These are phyloP conservation scores for Rhodosporidiobolus sp. DNA, from an alignment of 768 basidiomycete species.

Conservation along the genomic window DNA sequence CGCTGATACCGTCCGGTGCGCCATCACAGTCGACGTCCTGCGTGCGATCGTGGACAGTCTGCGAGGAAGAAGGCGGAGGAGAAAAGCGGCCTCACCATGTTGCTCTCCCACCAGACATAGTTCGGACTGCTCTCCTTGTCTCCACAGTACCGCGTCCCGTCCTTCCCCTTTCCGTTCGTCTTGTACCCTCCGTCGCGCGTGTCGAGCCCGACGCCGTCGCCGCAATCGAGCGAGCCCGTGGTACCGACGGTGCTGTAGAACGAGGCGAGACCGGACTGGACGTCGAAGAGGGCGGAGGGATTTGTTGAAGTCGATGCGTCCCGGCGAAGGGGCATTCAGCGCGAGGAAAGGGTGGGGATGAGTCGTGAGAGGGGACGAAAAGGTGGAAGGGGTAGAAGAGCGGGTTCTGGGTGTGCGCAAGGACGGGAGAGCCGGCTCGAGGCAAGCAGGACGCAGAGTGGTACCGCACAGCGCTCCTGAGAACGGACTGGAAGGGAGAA, in stretches of 20 bases:
- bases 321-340: too few species aligned
- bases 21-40: constrained; percentile 21
- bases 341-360: too few species aligned
- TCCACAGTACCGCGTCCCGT: constrained; percentile 13
- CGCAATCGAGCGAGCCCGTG: background rate
- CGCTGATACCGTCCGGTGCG: background rate
- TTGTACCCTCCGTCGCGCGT: background rate
- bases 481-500: too few species aligned
- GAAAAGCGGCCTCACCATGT: background rate
- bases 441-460: too few species aligned
- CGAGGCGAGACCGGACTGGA: background rate
- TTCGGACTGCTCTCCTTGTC: background rate
- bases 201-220: background rate
- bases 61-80: too few species aligned
- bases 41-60: too few species aligned
- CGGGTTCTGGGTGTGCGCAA: too few species aligned
- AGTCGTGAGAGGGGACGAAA: too few species aligned
- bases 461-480: too few species aligned
- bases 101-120: constrained; percentile 11
- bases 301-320: background rate
- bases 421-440: too few species aligned
- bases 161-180: constrained; percentile 1
- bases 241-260: background rate
- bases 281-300: constrained; percentile 1
- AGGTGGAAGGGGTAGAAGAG: too few species aligned